Conservation (phyloP, 768 basidiomycete species). For the Hypholoma sublateritium region DNA sequence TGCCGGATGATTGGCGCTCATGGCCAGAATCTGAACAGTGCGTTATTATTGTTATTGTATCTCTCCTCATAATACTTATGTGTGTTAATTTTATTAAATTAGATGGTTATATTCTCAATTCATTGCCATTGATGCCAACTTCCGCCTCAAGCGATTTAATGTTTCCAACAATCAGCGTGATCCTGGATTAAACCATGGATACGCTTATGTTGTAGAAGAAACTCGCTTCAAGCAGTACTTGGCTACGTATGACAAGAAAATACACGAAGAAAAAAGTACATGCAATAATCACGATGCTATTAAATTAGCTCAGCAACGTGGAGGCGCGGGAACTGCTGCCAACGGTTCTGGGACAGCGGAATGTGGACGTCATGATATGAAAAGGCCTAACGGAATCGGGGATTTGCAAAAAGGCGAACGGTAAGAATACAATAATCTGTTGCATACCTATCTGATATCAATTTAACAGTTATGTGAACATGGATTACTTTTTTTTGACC, state of each 20-base stretch:
- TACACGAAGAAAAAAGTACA: conserved; percentile 17
- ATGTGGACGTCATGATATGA: conserved; percentile 15
- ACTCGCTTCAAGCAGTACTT: conserved; percentile 16
- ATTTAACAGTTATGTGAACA: conserved; percentile 9
- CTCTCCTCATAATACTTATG: too few species aligned
- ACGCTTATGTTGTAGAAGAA: conserved; percentile 26
- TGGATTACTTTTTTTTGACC: conserved; percentile 11
- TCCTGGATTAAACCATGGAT: conserved; percentile 25
- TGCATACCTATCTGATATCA: background rate
- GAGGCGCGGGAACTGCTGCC: conserved; percentile 12
- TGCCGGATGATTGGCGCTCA: conserved; percentile 14
- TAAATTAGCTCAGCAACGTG: conserved; percentile 10
- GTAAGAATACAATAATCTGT: background rate
- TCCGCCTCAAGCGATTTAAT: conserved; percentile 25
- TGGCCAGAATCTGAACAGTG: conserved; percentile 9
- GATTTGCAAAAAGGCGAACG: conserved; percentile 15
- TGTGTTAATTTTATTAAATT: conserved; percentile 1
- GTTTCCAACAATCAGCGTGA: conserved; percentile 24
- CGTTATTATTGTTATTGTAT: background rate
- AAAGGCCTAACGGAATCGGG: conserved; percentile 4
- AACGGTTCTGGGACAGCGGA: conserved; percentile 7
- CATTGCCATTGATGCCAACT: conserved; percentile 31
- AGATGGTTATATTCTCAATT: conserved; percentile 31
- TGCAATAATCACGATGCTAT: conserved; percentile 18
- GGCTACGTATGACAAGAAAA: conserved; percentile 10